These are phyloP conservation scores for Fraxinus platypoda DNA, from an alignment of 305 asterid species.

Conservation along the genomic window DNA sequence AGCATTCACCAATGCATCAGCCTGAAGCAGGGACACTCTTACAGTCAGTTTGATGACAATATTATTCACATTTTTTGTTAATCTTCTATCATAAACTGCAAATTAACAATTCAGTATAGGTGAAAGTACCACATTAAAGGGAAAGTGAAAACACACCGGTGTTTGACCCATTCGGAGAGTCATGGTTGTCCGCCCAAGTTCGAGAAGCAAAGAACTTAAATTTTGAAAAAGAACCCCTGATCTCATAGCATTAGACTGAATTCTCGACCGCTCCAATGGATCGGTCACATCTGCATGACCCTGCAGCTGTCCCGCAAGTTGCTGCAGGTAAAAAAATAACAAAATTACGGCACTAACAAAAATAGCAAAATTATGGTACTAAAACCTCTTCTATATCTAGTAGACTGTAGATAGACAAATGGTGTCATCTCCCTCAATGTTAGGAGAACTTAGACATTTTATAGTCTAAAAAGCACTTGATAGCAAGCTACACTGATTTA, in stretches of 20 bases:
- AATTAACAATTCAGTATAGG: conserved; percentile 1
- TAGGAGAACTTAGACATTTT: not conserved
- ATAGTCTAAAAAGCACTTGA: not conserved
- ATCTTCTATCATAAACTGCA: conserved; percentile 6
- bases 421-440: conserved; percentile 6
- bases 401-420: not conserved
- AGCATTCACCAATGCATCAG: conserved; percentile 86
- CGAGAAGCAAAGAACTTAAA: conserved; percentile 81
- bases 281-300: conserved; percentile 58
- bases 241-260: conserved; percentile 70
- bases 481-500: not conserved
- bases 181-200: conserved; percentile 89
- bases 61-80: not conserved
- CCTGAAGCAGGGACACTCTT: conserved; percentile 35
- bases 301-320: conserved; percentile 63
- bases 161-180: conserved; percentile 85
- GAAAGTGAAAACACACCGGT: conserved; percentile 50
- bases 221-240: conserved; percentile 74
- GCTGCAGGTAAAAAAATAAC: conserved; percentile 43
- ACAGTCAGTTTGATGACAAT: conserved; percentile 7
- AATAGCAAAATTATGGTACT: not conserved
- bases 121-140: not conserved
- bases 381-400: not conserved
- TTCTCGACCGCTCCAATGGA: conserved; percentile 60
- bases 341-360: not conserved